Base-by-base conservation (phyloP, 495 filamentous ascomycete genomes). In the Xanthoparmelia taractica region DNA sequence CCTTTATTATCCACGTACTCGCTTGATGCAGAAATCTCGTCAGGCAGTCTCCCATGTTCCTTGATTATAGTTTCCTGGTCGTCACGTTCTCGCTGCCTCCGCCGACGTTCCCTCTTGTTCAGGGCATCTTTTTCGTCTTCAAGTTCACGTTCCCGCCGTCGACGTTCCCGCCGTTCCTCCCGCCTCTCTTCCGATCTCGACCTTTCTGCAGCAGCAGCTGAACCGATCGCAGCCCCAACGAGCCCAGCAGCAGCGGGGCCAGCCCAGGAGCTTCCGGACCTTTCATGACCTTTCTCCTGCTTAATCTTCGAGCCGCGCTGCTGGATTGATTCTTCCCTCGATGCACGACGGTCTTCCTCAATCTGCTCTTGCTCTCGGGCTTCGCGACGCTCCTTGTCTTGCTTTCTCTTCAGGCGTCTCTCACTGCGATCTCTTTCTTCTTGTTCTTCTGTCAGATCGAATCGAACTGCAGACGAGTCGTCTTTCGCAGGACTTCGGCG, bases 391-490 rank as follows among this genome's bases (percentile, higher is more conserved):
- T 64, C 63, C 27, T 66, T 65, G 17, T 77, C 68, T 29, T 73
- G 61, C 18, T 65, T 65, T 38, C 70, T 68, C 27, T 67, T 63
- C 25, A 71, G 77, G 11, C 73, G 75, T 55, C 67, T 70, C 20
- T 74, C 70, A 29, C 73, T 72, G 60, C 76, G 74, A 58, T 80
- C 76, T 48, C 74, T 72, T 33, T 79, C 76, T 17, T 68, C 74
- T 67, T 80, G 77, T 63, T 82, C 79, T 55, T 79, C 69, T 2
- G 80, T 79, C 61, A 81, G 64, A 38, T 77, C 71, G 63, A 82
- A 82, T 31, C 72, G 71, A 15, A 82, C 80, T 54, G 75, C 76
- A 23, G 78, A 76, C 48, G 58, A 57, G 18, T 77, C 74, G 34
- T 81, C 78, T 64, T 74, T 79, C 2, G 65, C 38, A 4, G 77